These are phyloP conservation scores for Nicotiana obtusifolia DNA, from an alignment of 257 asterid species.

Conservation along the genomic window DNA sequence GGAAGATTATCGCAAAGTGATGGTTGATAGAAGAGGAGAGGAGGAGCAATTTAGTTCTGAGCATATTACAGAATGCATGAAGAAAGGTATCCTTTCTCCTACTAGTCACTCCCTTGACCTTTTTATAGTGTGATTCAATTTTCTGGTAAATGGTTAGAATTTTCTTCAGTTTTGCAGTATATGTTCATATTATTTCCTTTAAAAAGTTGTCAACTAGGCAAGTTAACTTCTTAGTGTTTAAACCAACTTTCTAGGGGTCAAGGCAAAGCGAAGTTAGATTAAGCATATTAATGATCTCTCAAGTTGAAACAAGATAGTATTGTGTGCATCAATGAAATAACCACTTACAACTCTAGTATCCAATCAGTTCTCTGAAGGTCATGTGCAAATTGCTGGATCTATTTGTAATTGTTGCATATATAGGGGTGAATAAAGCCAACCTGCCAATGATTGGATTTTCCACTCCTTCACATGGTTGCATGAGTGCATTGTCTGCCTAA, in stretches of 20 bases:
- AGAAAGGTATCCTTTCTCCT: constrained; percentile 45
- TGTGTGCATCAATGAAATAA: not conserved
- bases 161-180: not conserved
- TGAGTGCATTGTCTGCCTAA: not conserved
- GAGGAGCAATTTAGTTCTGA: constrained; percentile 65
- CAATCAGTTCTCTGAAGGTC: not conserved
- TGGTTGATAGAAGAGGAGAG: constrained; percentile 87
- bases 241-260: not conserved
- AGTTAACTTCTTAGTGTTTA: not conserved
- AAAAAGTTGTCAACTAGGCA: not conserved
- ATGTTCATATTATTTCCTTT: not conserved
- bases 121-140: not conserved
- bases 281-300: constrained; percentile 1
- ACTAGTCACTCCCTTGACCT: not conserved
- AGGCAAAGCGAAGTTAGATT: not conserved
- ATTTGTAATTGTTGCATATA: not conserved
- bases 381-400: not conserved
- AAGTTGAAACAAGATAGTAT: not conserved
- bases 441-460: not conserved
- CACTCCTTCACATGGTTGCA: not conserved
- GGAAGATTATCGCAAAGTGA: constrained; percentile 78
- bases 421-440: not conserved
- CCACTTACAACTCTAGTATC: not conserved
- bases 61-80: constrained; percentile 72
- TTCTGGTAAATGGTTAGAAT: not conserved